These are phyloP conservation scores for Malbranchea zuffiana DNA, from an alignment of 2,329 filamentous ascomycete species.

Conservation along the genomic window DNA sequence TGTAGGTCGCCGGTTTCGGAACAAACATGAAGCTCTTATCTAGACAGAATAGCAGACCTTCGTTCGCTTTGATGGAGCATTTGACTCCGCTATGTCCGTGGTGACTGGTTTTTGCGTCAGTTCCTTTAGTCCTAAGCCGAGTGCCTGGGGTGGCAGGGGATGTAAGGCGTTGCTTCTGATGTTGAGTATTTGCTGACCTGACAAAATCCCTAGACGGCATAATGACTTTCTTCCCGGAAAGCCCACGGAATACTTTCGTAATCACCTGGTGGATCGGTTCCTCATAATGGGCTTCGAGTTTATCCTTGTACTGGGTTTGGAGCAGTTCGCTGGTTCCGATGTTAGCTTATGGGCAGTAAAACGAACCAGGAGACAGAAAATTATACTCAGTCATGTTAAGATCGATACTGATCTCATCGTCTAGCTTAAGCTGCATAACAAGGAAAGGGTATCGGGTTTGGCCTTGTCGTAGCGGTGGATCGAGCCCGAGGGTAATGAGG, in stretches of 20 bases:
- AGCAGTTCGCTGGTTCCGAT: conserved; percentile 50
- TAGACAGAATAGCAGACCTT: conserved; percentile 91
- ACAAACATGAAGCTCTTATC: conserved; percentile 99
- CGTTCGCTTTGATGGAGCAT: conserved; percentile 99
- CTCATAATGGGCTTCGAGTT: conserved; percentile 80
- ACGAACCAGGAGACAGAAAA: neutral
- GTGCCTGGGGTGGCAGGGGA: conserved; percentile 7
- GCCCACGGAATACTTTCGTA: conserved; percentile 85
- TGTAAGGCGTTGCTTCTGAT: conserved; percentile 5
- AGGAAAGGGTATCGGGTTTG: conserved; percentile 97
- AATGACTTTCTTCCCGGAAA: conserved; percentile 90
- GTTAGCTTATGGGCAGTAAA: neutral
- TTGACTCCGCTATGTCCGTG: conserved; percentile 93
- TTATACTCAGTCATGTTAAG: conserved; percentile 79
- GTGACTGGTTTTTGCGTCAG: conserved; percentile 45
- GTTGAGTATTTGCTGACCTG: conserved; percentile 40
- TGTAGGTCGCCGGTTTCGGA: conserved; percentile 94
- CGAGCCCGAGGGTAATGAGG: conserved; percentile 86
- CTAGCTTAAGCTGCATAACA: conserved; percentile 97
- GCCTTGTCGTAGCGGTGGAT: conserved; percentile 88
- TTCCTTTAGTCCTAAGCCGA: conserved; percentile 7
- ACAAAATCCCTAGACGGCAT: conserved; percentile 89
- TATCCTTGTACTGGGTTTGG: conserved; percentile 78
- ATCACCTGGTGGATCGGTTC: conserved; percentile 88
- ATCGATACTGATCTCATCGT: conserved; percentile 93